These are phyloP conservation scores for Sedum album DNA, from an alignment of 164 flowering plant species.

Conservation along the genomic window DNA sequence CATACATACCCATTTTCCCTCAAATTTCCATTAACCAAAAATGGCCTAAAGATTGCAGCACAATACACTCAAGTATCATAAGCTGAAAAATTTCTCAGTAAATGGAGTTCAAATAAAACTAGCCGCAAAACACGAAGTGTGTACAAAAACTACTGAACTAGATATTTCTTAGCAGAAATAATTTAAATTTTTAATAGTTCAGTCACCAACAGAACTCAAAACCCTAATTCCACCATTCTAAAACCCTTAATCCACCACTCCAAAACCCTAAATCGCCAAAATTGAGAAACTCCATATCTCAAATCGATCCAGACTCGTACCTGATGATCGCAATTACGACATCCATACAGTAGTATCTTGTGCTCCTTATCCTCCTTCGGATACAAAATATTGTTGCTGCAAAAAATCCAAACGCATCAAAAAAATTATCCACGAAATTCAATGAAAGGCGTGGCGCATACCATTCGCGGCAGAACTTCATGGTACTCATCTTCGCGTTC, in stretches of 20 bases:
- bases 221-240: not conserved
- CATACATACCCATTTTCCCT: too few species aligned
- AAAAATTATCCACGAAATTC: not conserved
- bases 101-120: not conserved
- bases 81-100: not conserved
- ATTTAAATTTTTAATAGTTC: not conserved
- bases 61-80: too few species aligned
- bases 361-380: slow-evolving; percentile 9
- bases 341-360: not conserved
- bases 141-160: too few species aligned
- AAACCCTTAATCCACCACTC: not conserved
- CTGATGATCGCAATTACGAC: slow-evolving; percentile 10
- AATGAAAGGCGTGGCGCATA: slow-evolving; percentile 7
- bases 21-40: too few species aligned
- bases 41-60: too few species aligned
- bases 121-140: too few species aligned
- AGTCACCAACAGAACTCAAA: not conserved
- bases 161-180: too few species aligned
- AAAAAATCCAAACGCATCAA: not conserved
- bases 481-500: slow-evolving; percentile 67
- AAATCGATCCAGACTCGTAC: not conserved
- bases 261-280: not conserved
- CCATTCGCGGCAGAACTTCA: slow-evolving; percentile 98
- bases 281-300: not conserved
- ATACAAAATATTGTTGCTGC: slow-evolving; percentile 6